phyloP scores from a whole-genome alignment of 345 rosid genomes.

The Lumnitzera racemosa region DNA sequence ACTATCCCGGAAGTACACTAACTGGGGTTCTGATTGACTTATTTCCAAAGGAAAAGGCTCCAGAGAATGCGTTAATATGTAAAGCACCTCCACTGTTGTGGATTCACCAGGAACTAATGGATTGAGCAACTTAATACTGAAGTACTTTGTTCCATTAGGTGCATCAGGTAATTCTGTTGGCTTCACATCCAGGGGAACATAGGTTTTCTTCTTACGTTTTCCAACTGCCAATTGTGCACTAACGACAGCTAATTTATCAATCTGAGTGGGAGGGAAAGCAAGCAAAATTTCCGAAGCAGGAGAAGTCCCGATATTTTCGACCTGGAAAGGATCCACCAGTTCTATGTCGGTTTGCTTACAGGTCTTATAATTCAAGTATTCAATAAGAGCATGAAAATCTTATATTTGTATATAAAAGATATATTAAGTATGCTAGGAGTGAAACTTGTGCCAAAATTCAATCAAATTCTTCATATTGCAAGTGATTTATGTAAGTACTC shows the following conservation, averaged over 20 bases:
- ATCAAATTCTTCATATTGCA: too few species aligned
- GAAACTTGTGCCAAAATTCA: too few species aligned
- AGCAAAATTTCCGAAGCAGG: slow-evolving; percentile 71
- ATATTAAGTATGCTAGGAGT: too few species aligned
- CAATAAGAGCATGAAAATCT: too few species aligned
- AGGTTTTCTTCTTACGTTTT: slow-evolving; percentile 69
- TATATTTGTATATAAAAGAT: too few species aligned
- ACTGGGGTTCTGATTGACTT: slow-evolving; percentile 87
- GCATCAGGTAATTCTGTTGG: slow-evolving; percentile 61
- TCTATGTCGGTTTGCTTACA: too few species aligned
- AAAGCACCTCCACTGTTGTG: slow-evolving; percentile 72
- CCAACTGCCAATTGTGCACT: slow-evolving; percentile 70
- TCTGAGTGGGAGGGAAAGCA: slow-evolving; percentile 74
- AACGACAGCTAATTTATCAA: slow-evolving; percentile 55
- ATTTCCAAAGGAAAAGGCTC: slow-evolving; percentile 95
- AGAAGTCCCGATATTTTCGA: slow-evolving; percentile 60
- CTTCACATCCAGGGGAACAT: slow-evolving; percentile 49
- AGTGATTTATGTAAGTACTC: neutral
- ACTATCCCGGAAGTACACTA: slow-evolving; percentile 78
- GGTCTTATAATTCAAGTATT: too few species aligned
- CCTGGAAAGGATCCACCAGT: slow-evolving; percentile 32
- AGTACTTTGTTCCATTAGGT: slow-evolving; percentile 66
- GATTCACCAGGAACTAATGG: slow-evolving; percentile 60
- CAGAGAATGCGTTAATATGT: slow-evolving; percentile 65
- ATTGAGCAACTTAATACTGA: slow-evolving; percentile 37